Percentiles rank a stretch among this genome's conserved stretches.
Evolutionary conservation across 768 basidiomycete genomes (phyloP).

Genomic region (Tricholoma bakamatsutake): DNA sequence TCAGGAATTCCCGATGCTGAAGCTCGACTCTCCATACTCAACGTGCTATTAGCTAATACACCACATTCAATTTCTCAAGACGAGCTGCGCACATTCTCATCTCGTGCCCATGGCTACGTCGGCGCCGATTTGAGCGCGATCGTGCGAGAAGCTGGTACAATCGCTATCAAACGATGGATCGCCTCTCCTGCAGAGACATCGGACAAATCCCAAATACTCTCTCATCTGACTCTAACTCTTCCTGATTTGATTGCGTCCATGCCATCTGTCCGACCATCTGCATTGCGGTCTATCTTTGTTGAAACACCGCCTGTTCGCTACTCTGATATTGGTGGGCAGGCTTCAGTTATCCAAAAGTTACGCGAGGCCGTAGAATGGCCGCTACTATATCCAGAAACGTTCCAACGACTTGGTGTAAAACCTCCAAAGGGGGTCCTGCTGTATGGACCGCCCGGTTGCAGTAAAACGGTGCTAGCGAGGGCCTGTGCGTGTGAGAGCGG

Average conservation of each 20-base stretch:
- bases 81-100: constrained; percentile 63
- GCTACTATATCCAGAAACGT: constrained; percentile 77
- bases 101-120: constrained; percentile 90
- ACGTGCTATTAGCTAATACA: constrained; percentile 76
- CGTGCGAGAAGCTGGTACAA: constrained; percentile 87
- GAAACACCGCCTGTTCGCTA: constrained; percentile 81
- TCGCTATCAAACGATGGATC: constrained; percentile 84
- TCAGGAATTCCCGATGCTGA: constrained; percentile 84
- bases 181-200: constrained; percentile 17
- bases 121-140: constrained; percentile 93
- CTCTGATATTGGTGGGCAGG: constrained; percentile 88
- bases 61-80: constrained; percentile 63
- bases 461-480: constrained; percentile 89
- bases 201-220: constrained; percentile 9
- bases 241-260: constrained; percentile 68
- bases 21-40: constrained; percentile 79
- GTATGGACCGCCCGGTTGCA: constrained; percentile 97
- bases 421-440: constrained; percentile 88
- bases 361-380: constrained; percentile 96
- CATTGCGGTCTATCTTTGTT: constrained; percentile 89
- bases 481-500: constrained; percentile 93
- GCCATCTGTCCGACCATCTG: constrained; percentile 81
- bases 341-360: constrained; percentile 73
- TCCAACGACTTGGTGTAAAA: constrained; percentile 78
- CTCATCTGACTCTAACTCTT: constrained; percentile 38